A percentile compares a stretch with the other conserved stretches of the same genome.
These are phyloP conservation scores for Fraxinus velutina DNA, from an alignment of 305 asterid genomes.

Conservation along the genomic window DNA sequence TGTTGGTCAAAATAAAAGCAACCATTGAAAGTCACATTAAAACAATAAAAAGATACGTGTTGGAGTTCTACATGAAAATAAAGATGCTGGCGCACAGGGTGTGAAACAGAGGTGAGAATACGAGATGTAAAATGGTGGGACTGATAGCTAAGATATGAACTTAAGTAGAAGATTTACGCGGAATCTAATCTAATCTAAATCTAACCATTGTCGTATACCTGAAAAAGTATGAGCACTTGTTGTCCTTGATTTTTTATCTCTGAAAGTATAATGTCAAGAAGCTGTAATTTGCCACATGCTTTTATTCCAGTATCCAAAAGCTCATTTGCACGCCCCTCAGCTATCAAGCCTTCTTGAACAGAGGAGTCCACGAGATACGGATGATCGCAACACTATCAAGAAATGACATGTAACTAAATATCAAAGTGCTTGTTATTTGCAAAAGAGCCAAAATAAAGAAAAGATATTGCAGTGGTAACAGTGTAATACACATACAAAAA, in stretches of 20 bases:
- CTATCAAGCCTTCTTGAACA: slow-evolving; percentile 41
- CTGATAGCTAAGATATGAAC: slow-evolving; percentile 13
- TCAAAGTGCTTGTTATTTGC: slow-evolving; percentile 22
- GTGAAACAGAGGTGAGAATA: not conserved
- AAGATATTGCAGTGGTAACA: not conserved
- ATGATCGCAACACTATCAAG: slow-evolving; percentile 80
- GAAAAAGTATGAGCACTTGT: slow-evolving; percentile 68
- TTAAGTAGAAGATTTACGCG: slow-evolving; percentile 9
- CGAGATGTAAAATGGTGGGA: not conserved
- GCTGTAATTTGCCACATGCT: slow-evolving; percentile 82
- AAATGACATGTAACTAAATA: slow-evolving; percentile 23
- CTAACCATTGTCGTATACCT: slow-evolving; percentile 44
- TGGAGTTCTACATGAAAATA: slow-evolving; percentile 5
- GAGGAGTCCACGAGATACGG: slow-evolving; percentile 65
- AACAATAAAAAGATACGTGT: slow-evolving; percentile 13
- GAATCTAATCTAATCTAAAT: slow-evolving; percentile 1
- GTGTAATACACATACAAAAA: slow-evolving; percentile 8
- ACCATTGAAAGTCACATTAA: slow-evolving; percentile 16
- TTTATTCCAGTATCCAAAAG: slow-evolving; percentile 60
- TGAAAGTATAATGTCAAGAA: slow-evolving; percentile 67
- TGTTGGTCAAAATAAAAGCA: slow-evolving; percentile 35
- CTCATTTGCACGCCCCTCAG: slow-evolving; percentile 41
- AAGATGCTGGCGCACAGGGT: not conserved
- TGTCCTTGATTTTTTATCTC: slow-evolving; percentile 55
- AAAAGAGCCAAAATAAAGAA: slow-evolving; percentile 8